phyloP scores from a whole-genome alignment of 108 stramenopile species.

The Cyclotella distinguenda region DNA sequence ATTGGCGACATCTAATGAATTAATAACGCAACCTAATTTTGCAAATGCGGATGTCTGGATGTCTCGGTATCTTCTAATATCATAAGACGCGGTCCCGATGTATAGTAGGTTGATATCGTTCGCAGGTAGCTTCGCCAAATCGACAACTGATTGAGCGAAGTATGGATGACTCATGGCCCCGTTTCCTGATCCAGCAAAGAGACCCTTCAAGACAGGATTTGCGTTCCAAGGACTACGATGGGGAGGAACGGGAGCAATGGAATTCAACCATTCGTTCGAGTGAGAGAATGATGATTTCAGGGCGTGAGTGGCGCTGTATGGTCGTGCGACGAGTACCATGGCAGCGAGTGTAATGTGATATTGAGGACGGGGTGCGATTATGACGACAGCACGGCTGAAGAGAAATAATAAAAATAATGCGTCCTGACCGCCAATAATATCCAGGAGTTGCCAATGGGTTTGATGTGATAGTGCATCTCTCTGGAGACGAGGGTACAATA shows the following conservation, averaged over 20 bases:
- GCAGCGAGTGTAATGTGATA: no score
- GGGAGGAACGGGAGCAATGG: conserved; percentile 24
- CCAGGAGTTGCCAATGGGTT: no score
- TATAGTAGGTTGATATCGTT: conserved; percentile 53
- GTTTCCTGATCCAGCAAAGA: conserved; percentile 63
- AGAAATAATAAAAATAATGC: no score
- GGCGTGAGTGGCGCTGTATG: background rate
- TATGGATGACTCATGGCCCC: conserved; percentile 51
- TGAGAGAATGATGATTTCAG: background rate
- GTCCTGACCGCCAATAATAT: no score
- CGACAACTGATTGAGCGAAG: conserved; percentile 46
- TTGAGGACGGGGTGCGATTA: no score
- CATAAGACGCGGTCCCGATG: conserved; percentile 75
- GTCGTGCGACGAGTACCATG: conserved; percentile 10
- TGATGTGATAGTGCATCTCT: no score
- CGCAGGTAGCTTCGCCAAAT: conserved; percentile 17
- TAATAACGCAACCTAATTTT: conserved; percentile 40
- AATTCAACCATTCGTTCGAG: conserved; percentile 5
- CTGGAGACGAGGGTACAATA: no score
- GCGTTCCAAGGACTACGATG: conserved; percentile 27
- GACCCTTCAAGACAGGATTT: conserved; percentile 30
- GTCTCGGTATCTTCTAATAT: conserved; percentile 50
- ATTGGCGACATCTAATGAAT: conserved; percentile 34
- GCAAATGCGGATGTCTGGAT: conserved; percentile 39
- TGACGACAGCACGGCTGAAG: no score